Conservation (phyloP, 2,329 filamentous ascomycete genomes). For the Fusarium domesticum region DNA sequence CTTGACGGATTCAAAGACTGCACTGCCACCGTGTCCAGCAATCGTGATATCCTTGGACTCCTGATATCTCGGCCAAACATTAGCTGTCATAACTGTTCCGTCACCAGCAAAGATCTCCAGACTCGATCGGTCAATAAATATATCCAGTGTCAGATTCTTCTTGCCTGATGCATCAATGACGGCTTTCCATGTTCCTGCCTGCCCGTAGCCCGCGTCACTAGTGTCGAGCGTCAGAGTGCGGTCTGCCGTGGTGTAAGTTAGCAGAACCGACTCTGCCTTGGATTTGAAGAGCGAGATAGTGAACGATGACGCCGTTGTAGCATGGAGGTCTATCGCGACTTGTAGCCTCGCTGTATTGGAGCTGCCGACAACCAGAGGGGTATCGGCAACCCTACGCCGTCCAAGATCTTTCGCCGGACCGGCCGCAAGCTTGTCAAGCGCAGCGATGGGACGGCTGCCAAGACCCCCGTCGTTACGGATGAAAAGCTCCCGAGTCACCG, state of each 20-base stretch:
- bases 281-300: constrained; percentile 26
- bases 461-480: constrained; percentile 28
- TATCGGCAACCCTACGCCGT: constrained; percentile 12
- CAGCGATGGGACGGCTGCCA: constrained; percentile 25
- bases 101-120: constrained; percentile 31
- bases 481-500: constrained; percentile 30
- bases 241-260: constrained; percentile 22
- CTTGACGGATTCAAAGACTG: constrained; percentile 6
- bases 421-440: constrained; percentile 22
- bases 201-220: constrained; percentile 29
- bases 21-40: constrained; percentile 4
- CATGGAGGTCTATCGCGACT: constrained; percentile 22
- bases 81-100: constrained; percentile 29
- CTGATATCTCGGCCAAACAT: constrained; percentile 26
- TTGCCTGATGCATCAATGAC: constrained; percentile 11
- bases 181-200: constrained; percentile 29
- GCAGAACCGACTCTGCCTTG: constrained; percentile 20
- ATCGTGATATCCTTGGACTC: constrained; percentile 26
- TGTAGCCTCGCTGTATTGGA: constrained; percentile 26
- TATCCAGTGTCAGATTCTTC: constrained; percentile 27
- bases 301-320: constrained; percentile 26
- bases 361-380: constrained; percentile 16
- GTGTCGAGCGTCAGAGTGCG: constrained; percentile 30
- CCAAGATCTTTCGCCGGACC: constrained; percentile 16
- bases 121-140: constrained; percentile 30